A percentile compares a stretch with the other conserved stretches of the same genome.
phyloP scores from a whole-genome alignment of 495 filamentous ascomycete species.

The Aspergillus affinis region DNA sequence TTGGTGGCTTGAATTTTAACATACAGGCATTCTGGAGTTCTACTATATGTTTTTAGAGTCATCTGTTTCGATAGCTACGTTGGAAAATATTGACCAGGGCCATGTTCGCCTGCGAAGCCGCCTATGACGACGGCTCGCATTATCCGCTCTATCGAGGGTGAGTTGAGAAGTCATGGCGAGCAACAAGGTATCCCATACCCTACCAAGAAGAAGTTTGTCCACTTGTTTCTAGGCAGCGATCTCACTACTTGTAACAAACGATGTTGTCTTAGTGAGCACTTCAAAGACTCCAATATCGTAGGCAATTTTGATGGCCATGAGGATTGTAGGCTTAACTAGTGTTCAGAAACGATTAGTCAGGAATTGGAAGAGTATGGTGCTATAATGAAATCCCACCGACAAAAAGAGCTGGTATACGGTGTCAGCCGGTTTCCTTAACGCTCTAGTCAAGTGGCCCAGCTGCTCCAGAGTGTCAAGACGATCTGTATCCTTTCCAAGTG shows the following conservation, averaged over 20 bases:
- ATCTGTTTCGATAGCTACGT: constrained; percentile 18
- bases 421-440: constrained; percentile 20
- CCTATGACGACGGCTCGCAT: constrained; percentile 18
- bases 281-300: constrained; percentile 21
- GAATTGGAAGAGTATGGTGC: background rate
- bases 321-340: constrained; percentile 17
- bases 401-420: constrained; percentile 18
- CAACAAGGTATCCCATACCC: background rate
- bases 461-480: no score
- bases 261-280: constrained; percentile 4
- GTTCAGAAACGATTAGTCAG: background rate
- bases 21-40: constrained; percentile 18
- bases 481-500: no score
- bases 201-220: constrained; percentile 17
- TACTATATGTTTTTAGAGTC: constrained; percentile 9
- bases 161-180: background rate
- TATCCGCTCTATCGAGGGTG: constrained; percentile 18
- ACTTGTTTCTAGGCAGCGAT: constrained; percentile 12
- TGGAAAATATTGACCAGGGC: constrained; percentile 13
- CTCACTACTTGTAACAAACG: constrained; percentile 8
- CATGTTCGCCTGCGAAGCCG: constrained; percentile 17
- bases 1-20: no score
- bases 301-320: constrained; percentile 24
- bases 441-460: constrained; percentile 1
- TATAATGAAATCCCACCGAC: constrained; percentile 12